phyloP scores from a whole-genome alignment of 345 rosid species.

The Populus nigra region DNA sequence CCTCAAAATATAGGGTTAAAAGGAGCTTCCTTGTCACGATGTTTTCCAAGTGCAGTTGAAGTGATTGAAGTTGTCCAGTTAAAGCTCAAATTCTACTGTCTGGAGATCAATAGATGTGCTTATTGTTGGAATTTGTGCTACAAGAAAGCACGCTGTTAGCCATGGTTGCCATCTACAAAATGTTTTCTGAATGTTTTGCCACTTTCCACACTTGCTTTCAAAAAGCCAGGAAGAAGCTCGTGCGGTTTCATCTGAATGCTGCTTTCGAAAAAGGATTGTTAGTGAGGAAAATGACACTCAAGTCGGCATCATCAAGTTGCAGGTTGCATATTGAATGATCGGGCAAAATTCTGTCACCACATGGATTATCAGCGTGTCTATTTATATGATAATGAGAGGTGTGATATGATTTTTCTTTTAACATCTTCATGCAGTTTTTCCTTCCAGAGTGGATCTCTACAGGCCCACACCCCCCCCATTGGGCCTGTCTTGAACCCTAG shows the following conservation, averaged over 20 bases:
- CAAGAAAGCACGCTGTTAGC: background rate
- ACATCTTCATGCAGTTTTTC: background rate
- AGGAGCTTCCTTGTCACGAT: background rate
- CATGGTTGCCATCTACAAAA: background rate
- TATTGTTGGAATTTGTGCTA: background rate
- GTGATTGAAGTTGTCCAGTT: background rate
- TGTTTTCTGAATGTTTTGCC: background rate
- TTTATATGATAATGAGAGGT: background rate
- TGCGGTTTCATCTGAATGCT: background rate
- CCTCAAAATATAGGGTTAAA: background rate
- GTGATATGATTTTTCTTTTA: background rate
- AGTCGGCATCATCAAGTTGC: background rate
- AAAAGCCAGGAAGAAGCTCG: background rate
- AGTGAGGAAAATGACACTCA: background rate
- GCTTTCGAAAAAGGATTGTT: background rate
- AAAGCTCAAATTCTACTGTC: background rate
- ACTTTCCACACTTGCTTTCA: background rate
- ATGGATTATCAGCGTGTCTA: background rate
- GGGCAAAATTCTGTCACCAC: background rate
- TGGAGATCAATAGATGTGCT: background rate
- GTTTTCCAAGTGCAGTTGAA: background rate
- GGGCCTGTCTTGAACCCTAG: background rate
- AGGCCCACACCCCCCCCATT: background rate
- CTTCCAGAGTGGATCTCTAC: background rate
- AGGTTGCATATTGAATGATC: constrained; percentile 4